Evolutionary conservation across 139 green algal species (phyloP), one percentile per base, ranked within the genome.

Genomic region (Volvox reticuliferus): DNA sequence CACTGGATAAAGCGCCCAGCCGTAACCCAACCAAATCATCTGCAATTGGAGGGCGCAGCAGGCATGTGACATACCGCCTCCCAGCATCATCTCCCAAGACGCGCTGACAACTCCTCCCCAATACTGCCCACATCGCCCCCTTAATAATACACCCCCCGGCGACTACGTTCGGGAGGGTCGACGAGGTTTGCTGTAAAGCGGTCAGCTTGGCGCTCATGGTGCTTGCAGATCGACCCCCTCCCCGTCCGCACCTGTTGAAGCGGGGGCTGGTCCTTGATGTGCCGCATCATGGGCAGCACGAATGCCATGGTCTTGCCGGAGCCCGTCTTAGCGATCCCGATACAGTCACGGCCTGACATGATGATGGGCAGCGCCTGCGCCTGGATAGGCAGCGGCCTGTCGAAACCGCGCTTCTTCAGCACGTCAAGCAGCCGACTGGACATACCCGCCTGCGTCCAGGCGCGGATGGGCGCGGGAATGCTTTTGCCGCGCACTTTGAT

Each of bases 241-340:
- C 44, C 44, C 5, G 12, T 2, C 65, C 75, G 28, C 86, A 90
- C 86, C 55, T 94, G 86, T 67, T 79, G 89, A 33, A 99, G 91
- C 30, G 94, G 88, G 55, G 94, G 93, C 95, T 99, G 98, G 93
- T 99, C 98, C 92, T 98, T 98, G 80, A 99, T 96, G 94, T 99
- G 98, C 0, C 98, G 94, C 92, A 99, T 91, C 96, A 99, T 97
- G 69, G 98, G 98, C 86, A 99, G 94, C 84, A 99, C 96, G 90
- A 99, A 99, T 1, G 97, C 98, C 17, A 99, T 93, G 18, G 98
- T 99, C 96, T 99, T 99, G 91, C 98, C 98, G 69, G 90, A 97
- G 68, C 98, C 98, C 12, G 98, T 99, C 95, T 99, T 99, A 71
- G 98, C 98, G 89, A 99, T 98, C 89, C 97, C 98, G 36, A 99